Percentiles rank a stretch among this genome's conserved stretches.
phyloP scores from a whole-genome alignment of 768 basidiomycete genomes.

The Suillus plorans region DNA sequence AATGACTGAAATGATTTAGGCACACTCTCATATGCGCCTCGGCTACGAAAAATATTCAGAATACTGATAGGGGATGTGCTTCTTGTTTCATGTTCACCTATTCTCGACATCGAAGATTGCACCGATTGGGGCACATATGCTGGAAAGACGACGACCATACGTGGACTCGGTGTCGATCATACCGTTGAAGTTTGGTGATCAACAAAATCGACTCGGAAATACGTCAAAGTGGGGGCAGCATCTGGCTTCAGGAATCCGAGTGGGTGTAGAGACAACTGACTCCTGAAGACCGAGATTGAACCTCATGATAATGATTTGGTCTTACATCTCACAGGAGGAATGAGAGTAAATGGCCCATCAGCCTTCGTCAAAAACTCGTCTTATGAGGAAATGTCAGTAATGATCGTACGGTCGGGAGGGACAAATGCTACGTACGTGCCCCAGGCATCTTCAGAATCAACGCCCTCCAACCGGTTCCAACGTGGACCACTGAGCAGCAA shows the following conservation, averaged over 20 bases:
- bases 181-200: slow-evolving; percentile 7
- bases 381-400: not conserved
- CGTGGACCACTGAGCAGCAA: not conserved
- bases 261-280: slow-evolving; percentile 1
- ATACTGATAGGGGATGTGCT: too few species aligned
- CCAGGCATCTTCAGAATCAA: not conserved
- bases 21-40: too few species aligned
- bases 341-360: not conserved
- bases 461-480: not conserved
- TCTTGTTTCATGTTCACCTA: not conserved
- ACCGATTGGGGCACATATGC: not conserved
- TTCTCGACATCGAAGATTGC: not conserved
- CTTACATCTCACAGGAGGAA: not conserved
- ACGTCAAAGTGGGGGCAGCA: slow-evolving; percentile 9
- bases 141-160: not conserved
- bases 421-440: not conserved
- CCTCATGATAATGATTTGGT: not conserved
- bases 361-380: not conserved
- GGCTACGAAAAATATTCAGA: too few species aligned
- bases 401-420: not conserved
- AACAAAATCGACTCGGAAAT: slow-evolving; percentile 10
- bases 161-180: not conserved
- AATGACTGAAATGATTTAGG: too few species aligned
- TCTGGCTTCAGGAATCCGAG: slow-evolving; percentile 8
- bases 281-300: not conserved